Conservation (phyloP, 331 rosid species). For the Cucumis variabilis region DNA sequence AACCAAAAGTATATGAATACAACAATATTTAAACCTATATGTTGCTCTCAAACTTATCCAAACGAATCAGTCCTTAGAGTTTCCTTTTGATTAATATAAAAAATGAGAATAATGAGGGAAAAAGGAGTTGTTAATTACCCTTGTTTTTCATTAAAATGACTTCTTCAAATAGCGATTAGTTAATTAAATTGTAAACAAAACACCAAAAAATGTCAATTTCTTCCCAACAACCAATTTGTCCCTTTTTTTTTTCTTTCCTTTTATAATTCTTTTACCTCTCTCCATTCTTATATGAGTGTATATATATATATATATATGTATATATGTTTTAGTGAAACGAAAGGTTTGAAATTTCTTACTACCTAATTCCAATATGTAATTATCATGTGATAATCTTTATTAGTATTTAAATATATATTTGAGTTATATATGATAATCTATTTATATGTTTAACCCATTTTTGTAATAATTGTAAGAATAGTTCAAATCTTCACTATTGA, state of each 20-base stretch:
- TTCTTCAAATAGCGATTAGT: slow-evolving; percentile 22
- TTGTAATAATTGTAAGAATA: too few relatives aligned
- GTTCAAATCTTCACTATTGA: not conserved
- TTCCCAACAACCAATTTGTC: not conserved
- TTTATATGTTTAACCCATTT: too few relatives aligned
- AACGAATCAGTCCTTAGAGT: too few relatives aligned
- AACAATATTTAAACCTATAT: too few relatives aligned
- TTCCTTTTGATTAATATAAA: too few relatives aligned
- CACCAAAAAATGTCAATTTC: not conserved
- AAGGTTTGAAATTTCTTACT: not conserved
- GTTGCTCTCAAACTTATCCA: too few relatives aligned
- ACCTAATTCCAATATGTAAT: not conserved
- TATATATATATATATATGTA: too few relatives aligned
- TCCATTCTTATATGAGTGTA: too few relatives aligned
- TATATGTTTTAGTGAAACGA: not conserved
- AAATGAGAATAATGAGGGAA: not conserved
- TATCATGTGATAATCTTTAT: not conserved
- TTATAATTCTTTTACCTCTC: too few relatives aligned
- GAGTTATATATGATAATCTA: not conserved
- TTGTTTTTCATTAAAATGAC: slow-evolving; percentile 2
- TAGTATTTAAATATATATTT: not conserved
- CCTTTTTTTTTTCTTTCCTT: too few relatives aligned
- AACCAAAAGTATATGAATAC: too few relatives aligned
- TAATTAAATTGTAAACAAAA: not conserved
- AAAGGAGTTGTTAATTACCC: not conserved